These are phyloP conservation scores for Calonectria hongkongensis DNA, from an alignment of 2,329 filamentous ascomycete species.

Conservation along the genomic window DNA sequence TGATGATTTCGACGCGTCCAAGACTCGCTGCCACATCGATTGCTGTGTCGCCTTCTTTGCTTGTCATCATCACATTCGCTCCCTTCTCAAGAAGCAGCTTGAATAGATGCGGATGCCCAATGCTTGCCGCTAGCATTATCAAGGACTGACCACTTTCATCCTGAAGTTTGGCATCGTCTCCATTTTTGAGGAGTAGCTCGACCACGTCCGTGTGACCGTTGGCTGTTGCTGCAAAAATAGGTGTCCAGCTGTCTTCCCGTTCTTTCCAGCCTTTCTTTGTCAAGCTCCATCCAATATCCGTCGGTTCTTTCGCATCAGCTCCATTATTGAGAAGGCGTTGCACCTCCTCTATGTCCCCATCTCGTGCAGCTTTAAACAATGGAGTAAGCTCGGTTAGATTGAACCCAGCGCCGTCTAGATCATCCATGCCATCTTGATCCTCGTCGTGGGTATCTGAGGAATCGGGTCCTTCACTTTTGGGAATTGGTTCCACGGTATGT, in stretches of 20 bases:
- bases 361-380: not conserved
- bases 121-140: not conserved
- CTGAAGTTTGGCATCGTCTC: not conserved
- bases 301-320: too few species aligned
- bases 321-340: not conserved
- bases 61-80: not conserved
- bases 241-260: not conserved
- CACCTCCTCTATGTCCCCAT: not conserved
- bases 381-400: not conserved
- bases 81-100: not conserved
- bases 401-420: too few species aligned
- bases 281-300: not conserved
- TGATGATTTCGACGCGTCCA: not conserved
- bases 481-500: not conserved
- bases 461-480: not conserved
- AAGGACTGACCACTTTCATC: not conserved
- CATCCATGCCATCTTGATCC: not conserved
- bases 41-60: not conserved
- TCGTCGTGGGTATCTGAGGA: not conserved
- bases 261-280: not conserved
- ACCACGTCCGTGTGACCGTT: not conserved
- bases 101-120: not conserved
- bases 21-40: not conserved
- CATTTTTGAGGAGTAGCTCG: not conserved
- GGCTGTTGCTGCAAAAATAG: not conserved